Conservation (phyloP, 1,284 basidiomycete species). For the Sporisorium reilianum region DNA sequence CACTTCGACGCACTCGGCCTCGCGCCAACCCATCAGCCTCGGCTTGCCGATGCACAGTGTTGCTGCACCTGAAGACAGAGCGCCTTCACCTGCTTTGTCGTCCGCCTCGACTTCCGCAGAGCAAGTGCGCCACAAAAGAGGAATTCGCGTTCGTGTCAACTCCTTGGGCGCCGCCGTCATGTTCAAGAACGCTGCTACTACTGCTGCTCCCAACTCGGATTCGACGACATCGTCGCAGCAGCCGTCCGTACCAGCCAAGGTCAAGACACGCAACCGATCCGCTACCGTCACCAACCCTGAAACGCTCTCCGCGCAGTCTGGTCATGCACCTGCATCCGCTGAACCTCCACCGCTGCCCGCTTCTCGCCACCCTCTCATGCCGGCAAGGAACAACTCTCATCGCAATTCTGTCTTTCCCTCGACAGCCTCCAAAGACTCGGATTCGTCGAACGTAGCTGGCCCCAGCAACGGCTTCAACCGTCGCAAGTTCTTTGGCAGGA, state of each 20-base stretch:
- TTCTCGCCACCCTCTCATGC: slow-evolving; percentile 1
- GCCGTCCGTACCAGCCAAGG: neutral
- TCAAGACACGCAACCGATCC: slow-evolving; percentile 26
- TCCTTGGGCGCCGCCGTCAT: slow-evolving; percentile 33
- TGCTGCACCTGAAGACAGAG: slow-evolving; percentile 9
- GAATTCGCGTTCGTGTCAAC: slow-evolving; percentile 38
- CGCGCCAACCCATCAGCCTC: slow-evolving; percentile 1
- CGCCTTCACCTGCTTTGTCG: neutral
- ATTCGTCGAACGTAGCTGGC: slow-evolving; percentile 1
- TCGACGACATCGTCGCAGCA: neutral
- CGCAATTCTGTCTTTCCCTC: neutral
- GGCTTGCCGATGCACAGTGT: slow-evolving; percentile 19
- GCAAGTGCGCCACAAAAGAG: slow-evolving; percentile 14
- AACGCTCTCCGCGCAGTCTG: neutral
- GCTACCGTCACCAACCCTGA: slow-evolving; percentile 13
- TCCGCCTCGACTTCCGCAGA: slow-evolving; percentile 1
- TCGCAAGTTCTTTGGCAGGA: slow-evolving; percentile 49
- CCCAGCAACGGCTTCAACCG: slow-evolving; percentile 28
- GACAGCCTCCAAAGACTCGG: neutral
- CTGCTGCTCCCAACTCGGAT: slow-evolving; percentile 2
- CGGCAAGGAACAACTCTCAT: neutral
- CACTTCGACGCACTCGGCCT: slow-evolving; percentile 7
- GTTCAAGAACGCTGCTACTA: slow-evolving; percentile 23
- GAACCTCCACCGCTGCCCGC: slow-evolving; percentile 4
- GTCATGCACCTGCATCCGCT: slow-evolving; percentile 4